phyloP scores from a whole-genome alignment of 1,139 yeast species.

The Scheffersomyces titani region DNA sequence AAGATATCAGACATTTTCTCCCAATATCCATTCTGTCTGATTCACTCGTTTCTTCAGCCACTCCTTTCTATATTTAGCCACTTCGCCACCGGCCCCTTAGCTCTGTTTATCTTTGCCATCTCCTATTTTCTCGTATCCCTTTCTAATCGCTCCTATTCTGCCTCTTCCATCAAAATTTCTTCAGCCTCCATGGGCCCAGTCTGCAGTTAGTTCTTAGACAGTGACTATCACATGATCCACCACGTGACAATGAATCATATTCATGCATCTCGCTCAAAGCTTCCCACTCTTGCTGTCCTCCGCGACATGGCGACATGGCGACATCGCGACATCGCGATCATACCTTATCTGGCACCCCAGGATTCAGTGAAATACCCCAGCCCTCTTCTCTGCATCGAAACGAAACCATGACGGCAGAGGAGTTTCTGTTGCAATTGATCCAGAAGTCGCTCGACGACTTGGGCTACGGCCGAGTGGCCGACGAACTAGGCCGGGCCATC shows the following conservation, averaged over 20 bases:
- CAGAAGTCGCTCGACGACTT: constrained; percentile 32
- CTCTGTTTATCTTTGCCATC: background rate
- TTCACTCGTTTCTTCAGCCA: too few species aligned
- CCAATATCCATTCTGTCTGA: too few species aligned
- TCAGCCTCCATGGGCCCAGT: background rate
- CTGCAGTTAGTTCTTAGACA: too few species aligned
- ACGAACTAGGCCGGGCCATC: constrained; percentile 12
- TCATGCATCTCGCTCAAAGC: background rate
- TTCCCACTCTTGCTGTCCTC: background rate
- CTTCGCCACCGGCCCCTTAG: too few species aligned
- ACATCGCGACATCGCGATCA: background rate
- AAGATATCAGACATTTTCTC: too few species aligned
- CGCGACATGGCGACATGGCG: background rate
- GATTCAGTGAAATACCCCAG: background rate
- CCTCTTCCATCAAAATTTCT: too few species aligned
- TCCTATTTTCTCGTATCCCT: background rate
- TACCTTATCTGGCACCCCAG: background rate
- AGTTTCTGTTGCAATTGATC: constrained; percentile 33
- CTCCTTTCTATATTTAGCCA: too few species aligned
- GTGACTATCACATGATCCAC: background rate
- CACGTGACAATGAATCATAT: background rate
- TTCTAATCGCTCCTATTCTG: background rate
- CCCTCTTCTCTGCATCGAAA: background rate
- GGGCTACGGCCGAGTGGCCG: constrained; percentile 24
- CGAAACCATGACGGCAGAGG: constrained; percentile 21